Conservation (phyloP, 768 basidiomycete species). For the Panaeolus papilionaceus region DNA sequence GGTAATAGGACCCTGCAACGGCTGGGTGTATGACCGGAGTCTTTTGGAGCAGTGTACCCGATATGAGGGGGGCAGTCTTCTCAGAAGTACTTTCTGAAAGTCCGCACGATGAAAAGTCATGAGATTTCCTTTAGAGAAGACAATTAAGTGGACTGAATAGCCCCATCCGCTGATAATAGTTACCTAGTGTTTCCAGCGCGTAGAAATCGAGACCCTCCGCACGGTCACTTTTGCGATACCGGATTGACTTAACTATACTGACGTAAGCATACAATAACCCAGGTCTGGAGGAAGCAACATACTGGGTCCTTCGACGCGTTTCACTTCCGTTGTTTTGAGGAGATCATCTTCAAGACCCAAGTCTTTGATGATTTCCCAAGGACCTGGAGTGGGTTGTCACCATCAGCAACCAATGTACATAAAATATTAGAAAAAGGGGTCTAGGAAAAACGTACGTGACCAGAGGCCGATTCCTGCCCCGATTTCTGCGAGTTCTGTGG, state of each 20-base stretch:
- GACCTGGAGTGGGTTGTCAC: conserved; percentile 35
- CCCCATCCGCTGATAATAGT: conserved; percentile 21
- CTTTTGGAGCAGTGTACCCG: conserved; percentile 61
- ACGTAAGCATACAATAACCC: neutral
- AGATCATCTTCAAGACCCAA: conserved; percentile 55
- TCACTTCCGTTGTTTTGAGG: conserved; percentile 42
- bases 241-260: conserved; percentile 53
- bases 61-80: conserved; percentile 51
- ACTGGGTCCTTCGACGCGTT: conserved; percentile 50
- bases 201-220: conserved; percentile 58
- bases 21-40: conserved; percentile 60
- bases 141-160: conserved; percentile 20
- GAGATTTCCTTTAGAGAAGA: conserved; percentile 46
- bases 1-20: conserved; percentile 45
- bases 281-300: neutral
- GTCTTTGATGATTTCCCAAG: conserved; percentile 54
- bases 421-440: conserved; percentile 15
- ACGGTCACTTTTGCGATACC: conserved; percentile 68
- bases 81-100: conserved; percentile 65
- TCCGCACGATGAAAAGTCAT: conserved; percentile 70
- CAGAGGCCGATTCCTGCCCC: conserved; percentile 70
- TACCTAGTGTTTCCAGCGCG: conserved; percentile 63
- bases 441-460: conserved; percentile 40
- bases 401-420: neutral
- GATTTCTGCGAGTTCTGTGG: conserved; percentile 54